Base-by-base conservation (phyloP, 257 asterid genomes). In the Datura wrightii region DNA sequence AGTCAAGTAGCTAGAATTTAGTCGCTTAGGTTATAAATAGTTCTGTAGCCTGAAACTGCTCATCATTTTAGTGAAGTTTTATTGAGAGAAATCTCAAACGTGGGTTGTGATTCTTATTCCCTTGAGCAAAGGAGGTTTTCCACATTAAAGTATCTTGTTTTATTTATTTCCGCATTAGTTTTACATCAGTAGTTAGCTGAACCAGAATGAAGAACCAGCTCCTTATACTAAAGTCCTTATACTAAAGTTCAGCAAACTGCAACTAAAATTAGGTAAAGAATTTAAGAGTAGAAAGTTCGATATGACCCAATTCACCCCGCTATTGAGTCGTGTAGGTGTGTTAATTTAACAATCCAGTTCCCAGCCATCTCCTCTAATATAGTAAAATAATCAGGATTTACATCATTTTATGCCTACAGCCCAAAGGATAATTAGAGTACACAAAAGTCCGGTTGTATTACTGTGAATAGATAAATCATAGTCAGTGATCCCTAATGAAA, bases 371-470 rank as follows among this genome's bases (percentile, higher is more conserved):
- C 46, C 44, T 76, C 60, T 24, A 24, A 76, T 31, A 76, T 19
- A 48, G 42, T 76, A 36, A 76, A 31, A 76, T 14, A 50, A 37
- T 13, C 44, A 0, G 44, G 62, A 76, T 24, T 50, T 48, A 44
- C 60, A 3, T 48, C 58, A 76, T 6, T 50, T 50, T 31, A 50
- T 24, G 62, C 60, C 81, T 76, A 19, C 60, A 50, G 42, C 24
- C 24, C 24, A 76, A 76, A 76, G 3, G 82, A 76, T 31, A 13
- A 76, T 76, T 24, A 76, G 62, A 50, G 14, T 50, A 46, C 62
- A 76, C 82, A 24, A 3, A 24, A 14, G 82, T 50, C 62, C 5
- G 8, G 24, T 31, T 74, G n/a, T 46, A 46, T 11, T 76, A 34
- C 62, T 3, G n/a, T 31, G 10, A 13, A 76, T 52, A 50, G 44